phyloP scores from a whole-genome alignment of 345 rosid species.

The Melaleuca quinquenervia region DNA sequence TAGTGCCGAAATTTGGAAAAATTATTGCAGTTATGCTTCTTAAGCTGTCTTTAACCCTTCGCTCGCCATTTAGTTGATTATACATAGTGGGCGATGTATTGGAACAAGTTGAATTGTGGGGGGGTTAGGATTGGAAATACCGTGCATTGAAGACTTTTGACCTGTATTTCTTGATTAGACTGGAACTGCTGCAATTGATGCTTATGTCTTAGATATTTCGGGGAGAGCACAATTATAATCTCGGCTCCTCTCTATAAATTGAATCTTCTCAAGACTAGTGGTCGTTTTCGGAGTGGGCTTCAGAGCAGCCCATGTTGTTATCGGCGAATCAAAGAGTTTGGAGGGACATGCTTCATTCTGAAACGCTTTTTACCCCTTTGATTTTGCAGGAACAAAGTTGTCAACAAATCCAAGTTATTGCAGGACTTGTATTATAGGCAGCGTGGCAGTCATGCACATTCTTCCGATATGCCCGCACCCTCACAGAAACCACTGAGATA shows the following conservation, averaged over 20 bases:
- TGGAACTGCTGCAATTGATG: not conserved
- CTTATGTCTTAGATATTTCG: not conserved
- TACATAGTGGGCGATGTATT: not conserved
- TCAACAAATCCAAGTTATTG: conserved; percentile 43
- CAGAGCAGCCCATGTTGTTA: not conserved
- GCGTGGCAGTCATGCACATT: conserved; percentile 2
- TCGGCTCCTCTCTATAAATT: not conserved
- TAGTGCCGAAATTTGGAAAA: not conserved
- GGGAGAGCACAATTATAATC: not conserved
- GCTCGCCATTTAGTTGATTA: not conserved
- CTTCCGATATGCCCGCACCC: conserved; percentile 5
- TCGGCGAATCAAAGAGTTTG: not conserved
- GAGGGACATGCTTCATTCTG: not conserved
- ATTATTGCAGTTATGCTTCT: not conserved
- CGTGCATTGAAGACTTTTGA: not conserved
- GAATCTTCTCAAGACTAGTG: not conserved
- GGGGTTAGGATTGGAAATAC: not conserved
- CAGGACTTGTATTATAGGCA: conserved; percentile 40
- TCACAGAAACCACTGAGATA: conserved; percentile 22
- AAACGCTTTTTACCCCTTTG: not conserved
- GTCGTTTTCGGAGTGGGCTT: not conserved
- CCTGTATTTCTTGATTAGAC: not conserved
- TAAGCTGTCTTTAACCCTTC: not conserved
- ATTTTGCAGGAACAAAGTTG: conserved; percentile 36
- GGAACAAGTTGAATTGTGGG: not conserved